A percentile compares a stretch with the other conserved stretches of the same genome.
These are phyloP conservation scores for Fagopyrum esculentum DNA, from an alignment of 148 eudicot genomes.

Conservation along the genomic window DNA sequence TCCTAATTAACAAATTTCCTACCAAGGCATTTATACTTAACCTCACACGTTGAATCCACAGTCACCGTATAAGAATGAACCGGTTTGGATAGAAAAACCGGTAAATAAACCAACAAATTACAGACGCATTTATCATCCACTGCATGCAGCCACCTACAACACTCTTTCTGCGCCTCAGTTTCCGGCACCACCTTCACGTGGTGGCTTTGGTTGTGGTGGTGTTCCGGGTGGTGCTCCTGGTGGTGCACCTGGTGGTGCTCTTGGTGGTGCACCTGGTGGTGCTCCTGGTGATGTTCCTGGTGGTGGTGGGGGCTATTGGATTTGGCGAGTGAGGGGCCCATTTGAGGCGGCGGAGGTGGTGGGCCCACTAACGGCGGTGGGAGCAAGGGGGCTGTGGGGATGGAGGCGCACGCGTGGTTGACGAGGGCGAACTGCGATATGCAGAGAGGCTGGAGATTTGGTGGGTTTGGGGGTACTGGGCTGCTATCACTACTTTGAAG, in stretches of 20 bases:
- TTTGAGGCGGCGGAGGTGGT: constrained; percentile 11
- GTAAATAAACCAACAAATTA: background rate
- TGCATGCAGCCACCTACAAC: constrained; percentile 12
- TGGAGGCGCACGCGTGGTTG: constrained; percentile 54
- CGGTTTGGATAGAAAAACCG: constrained; percentile 5
- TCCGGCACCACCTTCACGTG: constrained; percentile 12
- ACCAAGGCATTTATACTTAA: background rate
- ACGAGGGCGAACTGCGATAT: constrained; percentile 56
- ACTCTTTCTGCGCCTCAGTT: constrained; percentile 1
- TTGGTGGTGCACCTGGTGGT: background rate
- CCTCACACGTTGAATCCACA: background rate
- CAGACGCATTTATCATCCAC: constrained; percentile 4
- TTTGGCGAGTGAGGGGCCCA: background rate
- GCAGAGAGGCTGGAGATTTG: constrained; percentile 43
- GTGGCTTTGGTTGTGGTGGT: background rate
- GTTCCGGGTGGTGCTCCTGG: background rate
- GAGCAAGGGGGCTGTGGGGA: constrained; percentile 37
- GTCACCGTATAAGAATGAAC: background rate
- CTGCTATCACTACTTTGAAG: background rate
- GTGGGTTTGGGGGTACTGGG: constrained; percentile 13
- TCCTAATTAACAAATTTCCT: background rate
- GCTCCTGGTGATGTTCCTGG: background rate
- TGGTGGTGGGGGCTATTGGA: background rate
- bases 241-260: background rate
- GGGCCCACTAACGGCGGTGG: constrained; percentile 23